Conservation (phyloP, 2,329 filamentous ascomycete species). For the Xylariaceae sp. region DNA sequence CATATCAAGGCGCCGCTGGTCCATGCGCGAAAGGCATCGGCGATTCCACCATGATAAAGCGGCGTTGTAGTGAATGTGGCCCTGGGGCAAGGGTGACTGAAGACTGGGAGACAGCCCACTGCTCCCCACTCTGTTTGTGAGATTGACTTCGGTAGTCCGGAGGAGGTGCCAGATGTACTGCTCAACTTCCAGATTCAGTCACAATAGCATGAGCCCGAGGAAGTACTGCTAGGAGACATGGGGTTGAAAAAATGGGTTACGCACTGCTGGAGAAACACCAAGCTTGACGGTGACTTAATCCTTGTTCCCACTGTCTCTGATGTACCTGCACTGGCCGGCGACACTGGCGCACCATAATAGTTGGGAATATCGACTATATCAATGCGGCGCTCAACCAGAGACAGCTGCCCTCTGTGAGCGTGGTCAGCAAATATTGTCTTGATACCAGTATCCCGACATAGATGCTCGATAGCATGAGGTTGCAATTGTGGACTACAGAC, state of each 20-base stretch:
- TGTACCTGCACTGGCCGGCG: neutral
- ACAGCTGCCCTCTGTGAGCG: conserved; percentile 5
- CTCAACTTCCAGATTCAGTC: neutral
- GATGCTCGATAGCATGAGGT: conserved; percentile 42
- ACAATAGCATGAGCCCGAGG: no score
- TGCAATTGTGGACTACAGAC: conserved; percentile 45
- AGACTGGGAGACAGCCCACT: conserved; percentile 47
- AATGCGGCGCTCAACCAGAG: conserved; percentile 3
- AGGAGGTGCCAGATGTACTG: conserved; percentile 57
- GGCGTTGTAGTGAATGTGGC: conserved; percentile 62
- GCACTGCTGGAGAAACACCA: conserved; percentile 51
- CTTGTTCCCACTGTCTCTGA: neutral
- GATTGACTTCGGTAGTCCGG: conserved; percentile 58
- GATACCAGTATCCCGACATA: conserved; percentile 44
- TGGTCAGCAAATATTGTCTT: conserved; percentile 42
- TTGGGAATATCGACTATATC: conserved; percentile 16
- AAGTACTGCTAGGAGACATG: neutral
- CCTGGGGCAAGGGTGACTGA: conserved; percentile 31
- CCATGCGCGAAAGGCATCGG: conserved; percentile 59
- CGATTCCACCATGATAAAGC: conserved; percentile 59
- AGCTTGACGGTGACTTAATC: neutral
- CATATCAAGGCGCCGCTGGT: conserved; percentile 54
- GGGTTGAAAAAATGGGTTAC: neutral
- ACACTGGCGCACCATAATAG: conserved; percentile 2
- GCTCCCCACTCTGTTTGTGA: conserved; percentile 51